Base-by-base conservation (phyloP, 2,329 filamentous ascomycete species). In the Ophiostoma ips region DNA sequence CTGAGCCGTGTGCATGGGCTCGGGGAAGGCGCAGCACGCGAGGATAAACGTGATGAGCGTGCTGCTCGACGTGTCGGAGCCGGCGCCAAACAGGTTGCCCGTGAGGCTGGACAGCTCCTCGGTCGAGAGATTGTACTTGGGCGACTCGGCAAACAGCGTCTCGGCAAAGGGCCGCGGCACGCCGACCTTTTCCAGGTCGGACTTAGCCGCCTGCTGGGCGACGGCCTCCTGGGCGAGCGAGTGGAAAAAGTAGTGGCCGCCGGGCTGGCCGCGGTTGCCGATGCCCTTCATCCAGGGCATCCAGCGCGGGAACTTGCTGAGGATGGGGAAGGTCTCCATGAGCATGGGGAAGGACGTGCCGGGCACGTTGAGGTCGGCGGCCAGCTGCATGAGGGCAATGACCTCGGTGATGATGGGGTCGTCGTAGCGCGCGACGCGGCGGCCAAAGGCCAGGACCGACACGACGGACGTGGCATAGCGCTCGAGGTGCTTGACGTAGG, bases 361-460 rank as follows among this genome's bases (percentile, higher is more conserved):
- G 0, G 71, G 68, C 44, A 73, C 71, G 55, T 72, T 73, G 19
- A 79, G 62, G 50, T 76, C 73, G 2, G 74, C 75, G 1, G 75
- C 74, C 49, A 74, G 66, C 51, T 79, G 71, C 68, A 79, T 73
- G 31, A 75, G 63, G 1, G 72, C 70, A 51, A 79, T 73, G n/a
- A 75, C 76, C 57, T 79, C 75, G 3, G 74, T 75, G 53, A 78
- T 72, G 57, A 76, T 76, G 5, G 75, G 74, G 55, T 79, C 75
- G 15, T 70, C 64, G 56, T 62, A 70, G 48, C 60, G 68, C 9
- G 67, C 67, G 1, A 76, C 68, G 10, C 76, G 64, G 8, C 75
- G 63, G 1, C 76, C 76, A 57, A 76, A 78, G 0, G 71, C 76
- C 53, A 79, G 75, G 47, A 76, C 72, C 9, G 68, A 72, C 0